Conservation (phyloP, 2,329 filamentous ascomycete genomes). For the Claviceps sp. region DNA sequence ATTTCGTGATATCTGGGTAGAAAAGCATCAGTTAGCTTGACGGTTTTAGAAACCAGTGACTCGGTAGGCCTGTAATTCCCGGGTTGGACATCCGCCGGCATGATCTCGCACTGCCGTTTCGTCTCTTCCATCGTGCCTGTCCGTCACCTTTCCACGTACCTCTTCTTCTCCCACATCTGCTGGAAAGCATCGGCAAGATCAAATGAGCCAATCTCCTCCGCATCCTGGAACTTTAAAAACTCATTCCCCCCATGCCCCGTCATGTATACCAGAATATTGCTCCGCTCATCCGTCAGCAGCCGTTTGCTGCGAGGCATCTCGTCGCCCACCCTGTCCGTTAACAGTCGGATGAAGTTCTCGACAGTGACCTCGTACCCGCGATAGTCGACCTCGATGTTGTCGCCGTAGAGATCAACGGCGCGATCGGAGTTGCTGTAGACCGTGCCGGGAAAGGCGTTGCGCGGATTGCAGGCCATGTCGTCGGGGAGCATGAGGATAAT, state of each 20-base stretch:
- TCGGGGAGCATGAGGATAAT: slow-evolving; percentile 99
- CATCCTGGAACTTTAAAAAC: slow-evolving; percentile 96
- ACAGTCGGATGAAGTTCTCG: slow-evolving; percentile 90
- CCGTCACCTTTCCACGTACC: slow-evolving; percentile 29
- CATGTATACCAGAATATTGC: slow-evolving; percentile 98
- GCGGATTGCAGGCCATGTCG: slow-evolving; percentile 98
- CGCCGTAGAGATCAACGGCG: slow-evolving; percentile 88
- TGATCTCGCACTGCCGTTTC: too few species aligned
- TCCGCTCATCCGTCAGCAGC: slow-evolving; percentile 83
- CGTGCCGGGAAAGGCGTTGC: slow-evolving; percentile 93
- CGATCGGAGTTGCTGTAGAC: slow-evolving; percentile 98
- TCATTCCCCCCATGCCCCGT: slow-evolving; percentile 96
- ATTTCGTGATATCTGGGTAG: slow-evolving; percentile 73
- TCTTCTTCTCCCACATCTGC: slow-evolving; percentile 99
- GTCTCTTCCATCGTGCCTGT: background rate
- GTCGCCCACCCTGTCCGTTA: slow-evolving; percentile 88
- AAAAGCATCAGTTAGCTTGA: background rate
- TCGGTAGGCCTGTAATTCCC: too few species aligned
- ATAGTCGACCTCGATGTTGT: slow-evolving; percentile 99
- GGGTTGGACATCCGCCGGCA: too few species aligned
- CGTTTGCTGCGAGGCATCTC: slow-evolving; percentile 93
- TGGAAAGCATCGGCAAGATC: slow-evolving; percentile 95
- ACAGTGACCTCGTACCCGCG: slow-evolving; percentile 96
- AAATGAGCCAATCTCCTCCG: slow-evolving; percentile 92
- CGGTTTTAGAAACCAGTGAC: too few species aligned